Base-by-base conservation (phyloP, 371 early-diverging fungal species). In the Syncephalastrum sp. region DNA sequence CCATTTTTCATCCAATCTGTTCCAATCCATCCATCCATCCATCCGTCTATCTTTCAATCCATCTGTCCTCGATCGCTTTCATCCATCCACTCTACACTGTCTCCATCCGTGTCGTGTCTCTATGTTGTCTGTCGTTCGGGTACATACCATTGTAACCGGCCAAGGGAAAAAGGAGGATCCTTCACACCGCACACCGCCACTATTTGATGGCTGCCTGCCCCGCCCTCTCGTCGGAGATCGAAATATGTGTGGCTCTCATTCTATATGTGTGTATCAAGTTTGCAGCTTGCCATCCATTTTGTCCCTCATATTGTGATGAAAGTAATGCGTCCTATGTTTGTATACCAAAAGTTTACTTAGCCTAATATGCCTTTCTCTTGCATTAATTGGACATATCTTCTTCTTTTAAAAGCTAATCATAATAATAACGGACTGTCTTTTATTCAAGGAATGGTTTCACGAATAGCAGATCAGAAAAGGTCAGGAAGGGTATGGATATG, bases 41-140 rank as follows among this genome's bases (percentile, higher is more conserved):
- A 56, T 56, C 44, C 44, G 56, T 61, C 56, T 56, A 61, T 56
- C 52, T 47, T 42, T 47, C 59, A 19, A 47, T 23, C 42, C 47
- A 25, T 54, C 54, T 17, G 8, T 33, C 38, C 38, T 33, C 38
- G 6, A 0, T 10, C 10, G 17, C 13, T 38, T 15, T 33, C 24
- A 47, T 53, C 17, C 50, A 47, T 57, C 57, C 47, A 57, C 29
- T 6, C 6, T 29, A 29, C 29, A 10, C 38, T 12, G 12, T 10
- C 5, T 53, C 48, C 48, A n/a, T 52, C 24, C 33, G 16, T 33
- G 38, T 33, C 38, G 38, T 33, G 13, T 25, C 21, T 27, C 47
- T 48, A 17, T 50, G 44, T 38, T 23, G 17, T 50, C 29, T 17
- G 42, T 53, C 53, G 46, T 53, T 53, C 54, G 41, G 3, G 38